phyloP scores from a whole-genome alignment of 2,329 filamentous ascomycete species.

The Escovopsis weberi region DNA sequence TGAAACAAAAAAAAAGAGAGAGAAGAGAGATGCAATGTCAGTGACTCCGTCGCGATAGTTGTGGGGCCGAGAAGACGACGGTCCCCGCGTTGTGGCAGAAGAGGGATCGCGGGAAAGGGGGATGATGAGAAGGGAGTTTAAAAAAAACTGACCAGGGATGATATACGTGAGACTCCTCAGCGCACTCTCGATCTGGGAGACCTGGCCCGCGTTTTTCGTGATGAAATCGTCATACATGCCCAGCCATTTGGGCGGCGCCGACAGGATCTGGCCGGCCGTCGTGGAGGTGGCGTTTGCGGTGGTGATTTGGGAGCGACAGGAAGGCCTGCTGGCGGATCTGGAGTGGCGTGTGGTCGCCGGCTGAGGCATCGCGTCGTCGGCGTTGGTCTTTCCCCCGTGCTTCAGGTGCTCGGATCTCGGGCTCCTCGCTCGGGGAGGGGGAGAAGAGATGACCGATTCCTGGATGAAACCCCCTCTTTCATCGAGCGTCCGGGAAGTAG shows the following conservation, averaged over 20 bases:
- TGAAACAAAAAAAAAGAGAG: neutral
- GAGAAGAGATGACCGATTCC: too few species aligned
- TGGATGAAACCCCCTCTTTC: too few species aligned
- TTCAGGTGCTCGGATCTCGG: too few species aligned
- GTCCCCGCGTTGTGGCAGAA: neutral
- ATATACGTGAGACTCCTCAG: conserved; percentile 90
- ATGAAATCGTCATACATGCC: conserved; percentile 78
- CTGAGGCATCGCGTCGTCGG: conserved; percentile 2
- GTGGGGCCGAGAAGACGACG: neutral
- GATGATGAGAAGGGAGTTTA: neutral
- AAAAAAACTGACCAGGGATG: conserved; percentile 52
- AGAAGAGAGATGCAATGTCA: too few species aligned
- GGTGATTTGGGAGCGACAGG: conserved; percentile 1
- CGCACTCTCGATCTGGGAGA: conserved; percentile 89
- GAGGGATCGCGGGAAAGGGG: neutral
- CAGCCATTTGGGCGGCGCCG: conserved; percentile 51
- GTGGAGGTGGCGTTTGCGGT: conserved; percentile 5
- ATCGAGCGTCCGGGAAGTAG: too few species aligned
- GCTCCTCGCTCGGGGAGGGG: too few species aligned
- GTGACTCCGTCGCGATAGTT: too few species aligned
- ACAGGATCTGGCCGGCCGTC: conserved; percentile 27
- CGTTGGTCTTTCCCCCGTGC: neutral
- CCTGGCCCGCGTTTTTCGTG: conserved; percentile 82
- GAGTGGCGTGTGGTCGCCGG: neutral
- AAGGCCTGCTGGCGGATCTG: conserved; percentile 3